phyloP scores from a whole-genome alignment of 306 rosid species.

The Pyrus communis region DNA sequence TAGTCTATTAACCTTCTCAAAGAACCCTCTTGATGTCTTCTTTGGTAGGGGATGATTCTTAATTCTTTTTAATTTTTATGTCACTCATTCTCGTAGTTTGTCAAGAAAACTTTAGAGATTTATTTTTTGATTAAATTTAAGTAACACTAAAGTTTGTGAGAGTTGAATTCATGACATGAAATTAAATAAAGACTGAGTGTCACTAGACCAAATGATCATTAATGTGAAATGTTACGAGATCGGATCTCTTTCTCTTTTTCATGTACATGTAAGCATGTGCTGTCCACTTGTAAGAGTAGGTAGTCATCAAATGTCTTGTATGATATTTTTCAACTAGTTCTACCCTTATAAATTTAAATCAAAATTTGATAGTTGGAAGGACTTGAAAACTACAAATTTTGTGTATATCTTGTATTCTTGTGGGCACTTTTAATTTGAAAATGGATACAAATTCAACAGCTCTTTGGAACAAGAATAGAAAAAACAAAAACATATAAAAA shows the following conservation, averaged over 20 bases:
- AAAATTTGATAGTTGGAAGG: not conserved
- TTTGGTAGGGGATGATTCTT: slow-evolving; percentile 22
- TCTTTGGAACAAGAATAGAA: no score
- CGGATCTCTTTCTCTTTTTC: not conserved
- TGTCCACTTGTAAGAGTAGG: not conserved
- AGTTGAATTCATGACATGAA: no score
- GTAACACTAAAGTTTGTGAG: not conserved
- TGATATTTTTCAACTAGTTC: not conserved
- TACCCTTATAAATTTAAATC: not conserved
- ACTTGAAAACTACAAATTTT: not conserved
- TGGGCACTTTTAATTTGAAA: no score
- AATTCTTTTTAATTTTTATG: not conserved
- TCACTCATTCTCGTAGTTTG: not conserved
- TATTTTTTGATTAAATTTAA: no score
- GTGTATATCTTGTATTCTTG: not conserved
- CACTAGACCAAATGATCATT: not conserved
- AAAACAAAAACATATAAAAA: no score
- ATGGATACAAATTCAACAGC: no score
- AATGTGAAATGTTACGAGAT: no score
- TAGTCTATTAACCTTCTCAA: not conserved
- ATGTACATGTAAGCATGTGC: not conserved
- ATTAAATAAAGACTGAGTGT: no score
- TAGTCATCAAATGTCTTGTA: not conserved
- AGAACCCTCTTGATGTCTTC: slow-evolving; percentile 13
- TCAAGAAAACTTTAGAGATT: not conserved